Conservation (phyloP, 768 basidiomycete species). For the Termitomyces sp. region DNA sequence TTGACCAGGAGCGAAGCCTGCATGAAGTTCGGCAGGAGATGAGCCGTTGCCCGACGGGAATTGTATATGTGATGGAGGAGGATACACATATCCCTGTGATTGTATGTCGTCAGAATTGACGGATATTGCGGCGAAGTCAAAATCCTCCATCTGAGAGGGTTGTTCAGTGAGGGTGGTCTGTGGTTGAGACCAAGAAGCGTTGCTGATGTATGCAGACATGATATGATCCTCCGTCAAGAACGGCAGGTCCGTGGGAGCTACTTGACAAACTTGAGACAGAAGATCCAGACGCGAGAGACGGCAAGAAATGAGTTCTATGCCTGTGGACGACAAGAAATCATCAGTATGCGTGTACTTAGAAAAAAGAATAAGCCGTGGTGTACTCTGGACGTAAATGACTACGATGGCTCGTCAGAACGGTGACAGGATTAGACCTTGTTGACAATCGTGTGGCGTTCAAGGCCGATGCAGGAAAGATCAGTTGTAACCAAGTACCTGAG, state of each 20-base stretch:
- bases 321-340: neutral
- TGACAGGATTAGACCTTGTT: neutral
- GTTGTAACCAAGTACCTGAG: too few relatives aligned
- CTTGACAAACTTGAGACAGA: constrained; percentile 1
- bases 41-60: constrained; percentile 2
- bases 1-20: constrained; percentile 7
- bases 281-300: neutral
- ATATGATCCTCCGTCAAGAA: constrained; percentile 13
- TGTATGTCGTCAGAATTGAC: constrained; percentile 9
- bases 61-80: constrained; percentile 12
- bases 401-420: too few relatives aligned
- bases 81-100: constrained; percentile 11
- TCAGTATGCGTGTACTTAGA: neutral
- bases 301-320: neutral
- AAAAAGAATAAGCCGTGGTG: neutral
- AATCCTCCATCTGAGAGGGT: constrained; percentile 13
- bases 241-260: constrained; percentile 10
- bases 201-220: constrained; percentile 13
- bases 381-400: neutral
- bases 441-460: neutral
- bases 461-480: neutral
- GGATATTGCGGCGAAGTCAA: constrained; percentile 12
- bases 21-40: constrained; percentile 7
- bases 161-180: constrained; percentile 10
- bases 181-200: constrained; percentile 17